These are phyloP conservation scores for Hypericum perforatum DNA, from an alignment of 345 rosid genomes.

Conservation along the genomic window DNA sequence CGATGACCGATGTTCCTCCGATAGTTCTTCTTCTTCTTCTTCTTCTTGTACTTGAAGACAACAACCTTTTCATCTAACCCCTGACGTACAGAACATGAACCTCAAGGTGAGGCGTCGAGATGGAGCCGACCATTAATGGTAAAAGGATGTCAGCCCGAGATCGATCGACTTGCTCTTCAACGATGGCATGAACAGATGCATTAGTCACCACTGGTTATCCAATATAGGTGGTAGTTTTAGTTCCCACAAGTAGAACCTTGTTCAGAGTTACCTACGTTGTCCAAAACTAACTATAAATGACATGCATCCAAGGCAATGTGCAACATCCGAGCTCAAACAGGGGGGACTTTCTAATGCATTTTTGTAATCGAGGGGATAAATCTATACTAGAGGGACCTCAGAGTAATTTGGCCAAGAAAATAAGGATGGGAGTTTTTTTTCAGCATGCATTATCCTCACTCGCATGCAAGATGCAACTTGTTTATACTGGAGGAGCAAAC, in stretches of 20 bases:
- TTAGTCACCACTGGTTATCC: constrained; percentile 90
- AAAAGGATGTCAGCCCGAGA: background rate
- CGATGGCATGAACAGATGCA: constrained; percentile 91
- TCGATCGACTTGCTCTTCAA: constrained; percentile 67
- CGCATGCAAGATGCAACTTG: too few species aligned
- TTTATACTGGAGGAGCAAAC: too few species aligned
- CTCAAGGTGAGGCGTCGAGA: background rate
- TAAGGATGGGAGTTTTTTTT: too few species aligned
- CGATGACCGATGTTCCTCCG: constrained; percentile 94
- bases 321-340: too few species aligned
- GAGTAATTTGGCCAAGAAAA: too few species aligned
- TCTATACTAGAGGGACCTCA: too few species aligned
- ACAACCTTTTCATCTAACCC: constrained; percentile 71
- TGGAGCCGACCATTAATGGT: background rate
- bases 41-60: constrained; percentile 88
- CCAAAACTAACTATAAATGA: too few species aligned
- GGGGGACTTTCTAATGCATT: too few species aligned
- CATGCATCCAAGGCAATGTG: too few species aligned
- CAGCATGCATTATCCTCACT: too few species aligned
- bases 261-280: constrained; percentile 50
- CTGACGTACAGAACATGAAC: constrained; percentile 28
- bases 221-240: constrained; percentile 67
- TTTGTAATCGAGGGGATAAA: too few species aligned
- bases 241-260: constrained; percentile 95
- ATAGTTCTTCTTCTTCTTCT: constrained; percentile 93